Evolutionary conservation across 2,329 filamentous ascomycete genomes (phyloP).

Genomic region (Scorias spongiosa): DNA sequence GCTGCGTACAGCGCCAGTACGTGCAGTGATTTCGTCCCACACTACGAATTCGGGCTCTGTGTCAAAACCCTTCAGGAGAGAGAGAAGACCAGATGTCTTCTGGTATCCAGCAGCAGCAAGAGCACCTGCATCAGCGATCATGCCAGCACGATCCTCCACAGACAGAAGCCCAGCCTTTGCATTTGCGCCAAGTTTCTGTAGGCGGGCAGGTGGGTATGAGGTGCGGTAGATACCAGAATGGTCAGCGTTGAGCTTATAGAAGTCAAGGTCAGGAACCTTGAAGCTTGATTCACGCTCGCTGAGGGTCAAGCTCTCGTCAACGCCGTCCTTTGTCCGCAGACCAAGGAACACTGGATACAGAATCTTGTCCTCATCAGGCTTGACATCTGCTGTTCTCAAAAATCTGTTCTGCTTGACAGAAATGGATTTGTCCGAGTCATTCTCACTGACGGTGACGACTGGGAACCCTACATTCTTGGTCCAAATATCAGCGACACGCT

Average conservation of each 20-base stretch:
- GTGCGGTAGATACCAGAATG: conserved; percentile 88
- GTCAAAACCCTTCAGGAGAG: conserved; percentile 70
- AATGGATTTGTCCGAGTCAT: conserved; percentile 54
- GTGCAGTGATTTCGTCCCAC: conserved; percentile 79
- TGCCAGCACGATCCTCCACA: conserved; percentile 83
- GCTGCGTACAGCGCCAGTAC: conserved; percentile 61
- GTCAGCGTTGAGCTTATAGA: conserved; percentile 94
- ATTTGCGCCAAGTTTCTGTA: conserved; percentile 75
- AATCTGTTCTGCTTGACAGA: conserved; percentile 91
- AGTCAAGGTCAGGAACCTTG: conserved; percentile 63
- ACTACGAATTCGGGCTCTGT: conserved; percentile 78
- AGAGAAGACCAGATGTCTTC: conserved; percentile 78
- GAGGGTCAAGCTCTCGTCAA: conserved; percentile 63
- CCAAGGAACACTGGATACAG: conserved; percentile 83
- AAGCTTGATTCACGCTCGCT: conserved; percentile 59
- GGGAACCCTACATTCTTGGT: conserved; percentile 93
- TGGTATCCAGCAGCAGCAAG: conserved; percentile 83
- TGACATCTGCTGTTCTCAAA: conserved; percentile 79
- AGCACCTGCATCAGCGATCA: conserved; percentile 78
- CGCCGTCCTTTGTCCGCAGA: conserved; percentile 66
- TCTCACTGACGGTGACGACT: conserved; percentile 73
- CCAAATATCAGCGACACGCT: conserved; percentile 88
- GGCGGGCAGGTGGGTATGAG: conserved; percentile 66
- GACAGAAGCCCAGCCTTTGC: conserved; percentile 66
- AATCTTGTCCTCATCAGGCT: conserved; percentile 78